These are phyloP conservation scores for Scopulariopsis brevicaulis DNA, from an alignment of 2,329 filamentous ascomycete species.

Conservation along the genomic window DNA sequence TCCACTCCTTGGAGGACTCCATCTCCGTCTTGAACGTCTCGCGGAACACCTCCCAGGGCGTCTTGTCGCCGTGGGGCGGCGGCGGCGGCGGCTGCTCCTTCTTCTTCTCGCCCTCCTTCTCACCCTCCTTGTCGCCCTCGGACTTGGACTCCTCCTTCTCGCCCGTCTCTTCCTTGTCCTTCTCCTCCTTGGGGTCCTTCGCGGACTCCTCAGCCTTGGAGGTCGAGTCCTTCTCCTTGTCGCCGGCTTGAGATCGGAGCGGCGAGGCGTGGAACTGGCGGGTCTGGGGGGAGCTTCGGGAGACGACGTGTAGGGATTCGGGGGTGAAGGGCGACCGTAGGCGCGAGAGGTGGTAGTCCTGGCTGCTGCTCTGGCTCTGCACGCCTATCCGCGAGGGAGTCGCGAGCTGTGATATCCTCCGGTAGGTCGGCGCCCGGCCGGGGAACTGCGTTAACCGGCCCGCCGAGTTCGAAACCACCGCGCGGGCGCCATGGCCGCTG, in stretches of 20 bases:
- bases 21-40: constrained; percentile 94
- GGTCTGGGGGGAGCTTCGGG: constrained; percentile 19
- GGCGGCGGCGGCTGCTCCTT: constrained; percentile 68
- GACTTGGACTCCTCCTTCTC: constrained; percentile 32
- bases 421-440: constrained; percentile 34
- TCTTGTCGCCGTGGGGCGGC: constrained; percentile 96
- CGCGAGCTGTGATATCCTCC: constrained; percentile 28
- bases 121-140: constrained; percentile 29
- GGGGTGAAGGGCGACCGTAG: constrained; percentile 35
- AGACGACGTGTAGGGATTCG: constrained; percentile 22
- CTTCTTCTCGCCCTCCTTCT: constrained; percentile 35
- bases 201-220: constrained; percentile 18
- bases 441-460: constrained; percentile 17
- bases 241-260: constrained; percentile 13
- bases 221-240: constrained; percentile 20
- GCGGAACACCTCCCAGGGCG: constrained; percentile 96
- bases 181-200: constrained; percentile 6
- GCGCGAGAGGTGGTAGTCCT: constrained; percentile 13
- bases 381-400: constrained; percentile 11
- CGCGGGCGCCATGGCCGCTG: constrained; percentile 1
- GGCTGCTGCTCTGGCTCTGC: neutral
- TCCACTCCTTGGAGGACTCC: constrained; percentile 97
- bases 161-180: constrained; percentile 20
- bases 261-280: constrained; percentile 26
- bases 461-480: constrained; percentile 4